Percentiles rank a stretch among this genome's conserved stretches.
Conservation (phyloP, 257 asterid species). For the Scutellaria galericulata region DNA sequence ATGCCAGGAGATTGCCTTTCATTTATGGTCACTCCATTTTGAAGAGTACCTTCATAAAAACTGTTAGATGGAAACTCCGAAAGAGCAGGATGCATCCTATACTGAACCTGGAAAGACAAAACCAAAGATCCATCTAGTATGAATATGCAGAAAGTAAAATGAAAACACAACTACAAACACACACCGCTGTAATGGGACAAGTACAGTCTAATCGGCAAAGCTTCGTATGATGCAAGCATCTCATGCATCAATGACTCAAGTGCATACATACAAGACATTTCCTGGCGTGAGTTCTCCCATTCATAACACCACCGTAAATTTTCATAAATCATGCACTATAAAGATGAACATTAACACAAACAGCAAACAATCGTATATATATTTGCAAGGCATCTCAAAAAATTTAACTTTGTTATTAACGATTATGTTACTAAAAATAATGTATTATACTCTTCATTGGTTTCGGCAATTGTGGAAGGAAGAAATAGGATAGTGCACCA, state of each 20-base stretch:
- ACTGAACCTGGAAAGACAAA: slow-evolving; percentile 73
- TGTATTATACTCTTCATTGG: background rate
- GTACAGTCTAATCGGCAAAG: slow-evolving; percentile 16
- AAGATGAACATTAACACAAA: background rate
- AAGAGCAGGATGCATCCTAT: slow-evolving; percentile 98
- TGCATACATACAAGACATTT: slow-evolving; percentile 14
- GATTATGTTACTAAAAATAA: background rate
- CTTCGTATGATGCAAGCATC: slow-evolving; percentile 25
- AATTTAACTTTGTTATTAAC: background rate
- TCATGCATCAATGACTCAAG: slow-evolving; percentile 22
- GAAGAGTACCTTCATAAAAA: slow-evolving; percentile 98
- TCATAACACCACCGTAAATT: background rate
- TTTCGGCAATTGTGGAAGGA: slow-evolving; percentile 5
- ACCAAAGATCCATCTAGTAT: slow-evolving; percentile 16
- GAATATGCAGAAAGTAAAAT: slow-evolving; percentile 5
- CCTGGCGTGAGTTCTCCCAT: background rate
- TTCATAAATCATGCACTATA: slow-evolving; percentile 1
- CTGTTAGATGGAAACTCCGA: slow-evolving; percentile 97
- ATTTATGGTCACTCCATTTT: slow-evolving; percentile 91
- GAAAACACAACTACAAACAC: slow-evolving; percentile 17
- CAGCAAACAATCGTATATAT: background rate
- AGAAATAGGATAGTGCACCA: background rate
- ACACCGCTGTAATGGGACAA: slow-evolving; percentile 14
- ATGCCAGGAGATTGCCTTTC: slow-evolving; percentile 97
- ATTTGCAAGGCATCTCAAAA: background rate